A percentile compares a stretch with the other conserved stretches of the same genome.
Evolutionary conservation across 148 eudicot genomes (phyloP).

Genomic region (Diospyros lotus): DNA sequence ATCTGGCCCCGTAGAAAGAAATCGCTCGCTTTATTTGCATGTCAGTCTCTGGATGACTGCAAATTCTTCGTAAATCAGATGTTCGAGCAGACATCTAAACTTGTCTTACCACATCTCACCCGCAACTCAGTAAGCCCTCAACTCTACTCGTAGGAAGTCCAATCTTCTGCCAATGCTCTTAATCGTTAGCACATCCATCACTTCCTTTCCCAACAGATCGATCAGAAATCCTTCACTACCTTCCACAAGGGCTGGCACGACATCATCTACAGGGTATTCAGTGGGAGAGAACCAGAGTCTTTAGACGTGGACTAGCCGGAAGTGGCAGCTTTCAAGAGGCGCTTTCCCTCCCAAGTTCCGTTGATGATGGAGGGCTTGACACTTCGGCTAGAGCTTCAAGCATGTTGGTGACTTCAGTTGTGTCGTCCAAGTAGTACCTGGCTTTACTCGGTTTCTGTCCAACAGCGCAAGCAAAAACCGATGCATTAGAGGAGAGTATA

Average conservation of each 20-base stretch:
- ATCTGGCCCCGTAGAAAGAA: not conserved
- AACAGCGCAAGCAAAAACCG: constrained; percentile 42
- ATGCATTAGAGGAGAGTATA: constrained; percentile 27
- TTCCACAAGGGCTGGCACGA: not conserved
- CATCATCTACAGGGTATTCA: not conserved
- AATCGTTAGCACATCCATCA: not conserved
- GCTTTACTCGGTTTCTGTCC: constrained; percentile 48
- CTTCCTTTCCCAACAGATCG: constrained; percentile 1
- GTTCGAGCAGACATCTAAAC: not conserved
- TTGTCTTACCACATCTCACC: not conserved
- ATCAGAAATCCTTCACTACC: not conserved
- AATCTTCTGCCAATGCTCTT: constrained; percentile 10
- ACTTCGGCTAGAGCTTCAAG: constrained; percentile 39
- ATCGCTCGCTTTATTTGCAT: not conserved
- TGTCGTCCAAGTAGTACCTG: constrained; percentile 43
- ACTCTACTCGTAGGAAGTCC: constrained; percentile 6
- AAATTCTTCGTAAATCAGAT: not conserved
- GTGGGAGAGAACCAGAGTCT: constrained; percentile 1
- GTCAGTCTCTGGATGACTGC: not conserved
- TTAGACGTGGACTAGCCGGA: not conserved
- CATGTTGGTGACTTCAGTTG: constrained; percentile 36
- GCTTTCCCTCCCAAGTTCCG: constrained; percentile 15
- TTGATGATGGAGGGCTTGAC: constrained; percentile 22
- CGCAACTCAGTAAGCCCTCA: not conserved
- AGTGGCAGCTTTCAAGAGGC: not conserved